Evolutionary conservation across 2,329 filamentous ascomycete genomes (phyloP), one percentile per base, ranked within the genome.

Genomic region (Colletotrichum sublineola): DNA sequence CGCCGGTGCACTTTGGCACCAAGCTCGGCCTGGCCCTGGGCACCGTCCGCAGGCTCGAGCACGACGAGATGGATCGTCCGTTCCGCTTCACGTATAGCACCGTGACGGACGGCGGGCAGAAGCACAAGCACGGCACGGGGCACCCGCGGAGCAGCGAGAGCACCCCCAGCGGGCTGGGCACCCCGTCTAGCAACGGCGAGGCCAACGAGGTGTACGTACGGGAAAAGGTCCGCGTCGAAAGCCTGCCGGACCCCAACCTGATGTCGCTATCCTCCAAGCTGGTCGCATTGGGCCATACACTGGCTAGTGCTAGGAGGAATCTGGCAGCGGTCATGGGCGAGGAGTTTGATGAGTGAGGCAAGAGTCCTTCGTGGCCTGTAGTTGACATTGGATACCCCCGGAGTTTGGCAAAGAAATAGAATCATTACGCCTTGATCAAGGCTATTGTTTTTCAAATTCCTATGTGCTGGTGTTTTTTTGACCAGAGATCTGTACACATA

Each of bases 161-260:
- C 50, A 68, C 62, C 11, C 55, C 62, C 8, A 69, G 60, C 15
- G 70, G 70, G 4, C 57, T 72, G 9, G 70, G 66, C 2, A 72
- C 66, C 24, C 70, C 70, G 2, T 72, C 70, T 9, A 73, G 67
- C 31, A 67, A 29, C 24, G 75, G 76, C 20, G 77, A 78, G 46
- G 73, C 81, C 42, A 80, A 82, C 3, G 91, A 96, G 73, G 95
- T 98, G 3, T 92, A 90, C 75, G 96, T 98, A 57, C 91, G 92
- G 76, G 96, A 98, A 80, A 98, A 98, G 84, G 89, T 97, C 5
- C 88, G 93, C 52, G 92, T 98, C 2, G 95, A 97, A 81, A 96
- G 91, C 77, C 42, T 72, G 46, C 94, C 95, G 67, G 95, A 98
- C 80, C 96, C 96, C 1, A 95, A 91, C 76, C 80, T 98, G 75